Percentiles rank a stretch among this genome's conserved stretches.
Conservation (phyloP, 441 rosid species). For the Raphanus hybrid region DNA sequence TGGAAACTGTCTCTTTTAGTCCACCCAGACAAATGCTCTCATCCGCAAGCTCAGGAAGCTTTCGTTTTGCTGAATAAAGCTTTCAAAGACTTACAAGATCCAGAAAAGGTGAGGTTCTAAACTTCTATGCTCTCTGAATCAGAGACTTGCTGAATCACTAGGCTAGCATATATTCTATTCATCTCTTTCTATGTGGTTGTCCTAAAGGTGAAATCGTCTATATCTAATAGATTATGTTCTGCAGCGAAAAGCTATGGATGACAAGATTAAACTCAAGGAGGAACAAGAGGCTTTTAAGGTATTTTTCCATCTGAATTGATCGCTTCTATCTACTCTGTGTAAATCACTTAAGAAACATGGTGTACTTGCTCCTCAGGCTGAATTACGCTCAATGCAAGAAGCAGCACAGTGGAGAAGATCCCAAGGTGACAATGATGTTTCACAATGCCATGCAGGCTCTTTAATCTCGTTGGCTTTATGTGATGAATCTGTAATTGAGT, state of each 20-base stretch:
- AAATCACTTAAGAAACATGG: neutral
- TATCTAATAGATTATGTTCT: conserved; percentile 31
- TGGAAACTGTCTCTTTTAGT: conserved; percentile 96
- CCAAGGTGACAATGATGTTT: conserved; percentile 59
- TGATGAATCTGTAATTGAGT: neutral
- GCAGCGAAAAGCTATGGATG: conserved; percentile 88
- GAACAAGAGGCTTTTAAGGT: conserved; percentile 91
- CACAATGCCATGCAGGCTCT: conserved; percentile 14
- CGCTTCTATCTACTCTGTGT: neutral
- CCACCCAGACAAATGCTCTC: conserved; percentile 96
- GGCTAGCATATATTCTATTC: neutral
- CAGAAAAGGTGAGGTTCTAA: conserved; percentile 63
- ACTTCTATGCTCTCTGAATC: neutral
- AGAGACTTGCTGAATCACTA: conserved; percentile 8
- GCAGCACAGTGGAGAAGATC: conserved; percentile 95
- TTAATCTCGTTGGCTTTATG: neutral
- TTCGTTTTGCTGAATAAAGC: conserved; percentile 85
- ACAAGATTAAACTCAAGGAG: conserved; percentile 85
- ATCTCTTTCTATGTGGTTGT: conserved; percentile 4
- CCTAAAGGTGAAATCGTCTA: neutral
- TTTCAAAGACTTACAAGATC: conserved; percentile 88
- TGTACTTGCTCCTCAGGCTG: conserved; percentile 55
- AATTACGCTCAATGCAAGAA: conserved; percentile 86
- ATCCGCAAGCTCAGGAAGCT: conserved; percentile 92
- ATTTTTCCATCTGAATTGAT: conserved; percentile 27